These are phyloP conservation scores for Pseudocercospora pini-densiflorae DNA, from an alignment of 2,329 filamentous ascomycete species.

Conservation along the genomic window DNA sequence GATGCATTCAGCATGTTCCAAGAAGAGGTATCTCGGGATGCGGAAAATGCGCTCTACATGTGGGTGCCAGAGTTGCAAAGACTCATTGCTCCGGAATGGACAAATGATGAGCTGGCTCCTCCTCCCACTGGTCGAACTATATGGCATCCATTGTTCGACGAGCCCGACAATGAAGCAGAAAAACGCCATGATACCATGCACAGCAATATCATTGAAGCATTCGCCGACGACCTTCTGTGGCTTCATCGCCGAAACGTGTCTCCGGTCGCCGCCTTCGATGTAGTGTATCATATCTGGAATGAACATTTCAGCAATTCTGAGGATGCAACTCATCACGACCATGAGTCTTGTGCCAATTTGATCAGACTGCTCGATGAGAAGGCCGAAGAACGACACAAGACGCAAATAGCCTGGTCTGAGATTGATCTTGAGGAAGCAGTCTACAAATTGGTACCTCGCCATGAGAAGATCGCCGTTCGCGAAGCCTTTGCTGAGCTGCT, in stretches of 20 bases:
- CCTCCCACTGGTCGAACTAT: neutral
- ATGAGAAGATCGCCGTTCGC: neutral
- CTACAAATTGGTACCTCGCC: neutral
- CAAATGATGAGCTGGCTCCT: neutral
- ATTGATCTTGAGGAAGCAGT: neutral
- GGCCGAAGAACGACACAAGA: neutral
- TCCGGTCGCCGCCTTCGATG: neutral
- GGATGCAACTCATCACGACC: neutral
- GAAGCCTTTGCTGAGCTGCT: neutral
- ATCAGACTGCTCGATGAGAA: neutral
- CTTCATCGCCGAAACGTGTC: neutral
- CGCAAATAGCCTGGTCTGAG: neutral
- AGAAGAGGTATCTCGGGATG: neutral
- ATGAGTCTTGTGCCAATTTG: neutral
- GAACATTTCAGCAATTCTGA: neutral
- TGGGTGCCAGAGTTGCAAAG: neutral
- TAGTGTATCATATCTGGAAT: neutral
- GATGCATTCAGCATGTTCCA: neutral
- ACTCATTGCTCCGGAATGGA: neutral
- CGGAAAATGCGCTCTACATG: neutral
- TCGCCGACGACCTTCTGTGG: conserved; percentile 4
- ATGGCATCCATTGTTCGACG: neutral
- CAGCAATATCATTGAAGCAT: conserved; percentile 1
- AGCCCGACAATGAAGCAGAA: neutral
- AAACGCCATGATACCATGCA: neutral